A percentile compares a stretch with the other conserved stretches of the same genome.
These are phyloP conservation scores for Torrubiellomyces zombiae DNA, from an alignment of 2,329 filamentous ascomycete species.

Conservation along the genomic window DNA sequence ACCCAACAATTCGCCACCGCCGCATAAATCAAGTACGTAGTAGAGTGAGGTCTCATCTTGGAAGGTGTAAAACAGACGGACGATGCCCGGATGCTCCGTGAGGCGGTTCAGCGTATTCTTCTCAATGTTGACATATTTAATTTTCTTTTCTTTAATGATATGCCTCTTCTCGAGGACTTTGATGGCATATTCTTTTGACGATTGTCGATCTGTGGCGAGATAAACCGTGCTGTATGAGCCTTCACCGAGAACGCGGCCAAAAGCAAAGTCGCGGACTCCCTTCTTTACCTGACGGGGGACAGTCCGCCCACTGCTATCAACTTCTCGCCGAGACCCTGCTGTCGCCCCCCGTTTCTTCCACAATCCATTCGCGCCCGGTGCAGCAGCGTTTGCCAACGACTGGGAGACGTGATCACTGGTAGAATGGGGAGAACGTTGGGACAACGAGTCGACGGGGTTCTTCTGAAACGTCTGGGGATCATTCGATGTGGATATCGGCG, in stretches of 20 bases:
- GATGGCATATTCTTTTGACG: conserved; percentile 89
- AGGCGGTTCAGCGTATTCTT: conserved; percentile 94
- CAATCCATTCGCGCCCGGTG: conserved; percentile 55
- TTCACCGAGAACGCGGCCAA: conserved; percentile 79
- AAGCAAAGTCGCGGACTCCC: conserved; percentile 90
- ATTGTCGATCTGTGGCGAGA: conserved; percentile 83
- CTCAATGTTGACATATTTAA: conserved; percentile 99
- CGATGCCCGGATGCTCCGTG: conserved; percentile 91
- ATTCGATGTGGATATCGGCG: conserved; percentile 37
- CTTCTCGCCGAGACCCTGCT: conserved; percentile 62
- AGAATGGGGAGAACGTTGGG: too few relatives aligned
- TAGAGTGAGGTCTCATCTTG: conserved; percentile 93
- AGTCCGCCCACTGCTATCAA: conserved; percentile 70
- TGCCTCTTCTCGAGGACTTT: conserved; percentile 97
- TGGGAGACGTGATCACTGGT: conserved; percentile 1
- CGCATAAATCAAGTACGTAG: conserved; percentile 88
- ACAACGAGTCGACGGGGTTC: conserved; percentile 58
- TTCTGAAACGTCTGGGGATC: conserved; percentile 56
- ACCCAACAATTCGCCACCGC: conserved; percentile 78
- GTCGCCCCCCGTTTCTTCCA: conserved; percentile 96
- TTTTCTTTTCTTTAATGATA: conserved; percentile 99
- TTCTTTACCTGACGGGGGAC: conserved; percentile 82
- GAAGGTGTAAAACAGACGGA: conserved; percentile 95
- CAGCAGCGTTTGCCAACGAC: conserved; percentile 9
- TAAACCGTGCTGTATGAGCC: conserved; percentile 96